Conservation (phyloP, 75 land plant genomes). For the Cryptomeria japonica region DNA sequence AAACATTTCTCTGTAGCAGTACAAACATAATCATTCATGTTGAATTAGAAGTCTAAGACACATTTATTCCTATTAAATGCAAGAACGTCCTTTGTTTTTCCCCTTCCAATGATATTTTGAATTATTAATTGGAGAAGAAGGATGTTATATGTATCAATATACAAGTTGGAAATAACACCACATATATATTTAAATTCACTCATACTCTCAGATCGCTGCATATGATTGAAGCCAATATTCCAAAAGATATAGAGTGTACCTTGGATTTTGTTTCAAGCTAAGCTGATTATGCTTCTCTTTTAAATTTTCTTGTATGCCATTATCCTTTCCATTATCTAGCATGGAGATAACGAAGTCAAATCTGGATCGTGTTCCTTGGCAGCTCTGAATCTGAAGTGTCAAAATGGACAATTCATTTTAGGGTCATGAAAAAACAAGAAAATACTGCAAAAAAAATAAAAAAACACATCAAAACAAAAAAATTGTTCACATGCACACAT, state of each 20-base stretch:
- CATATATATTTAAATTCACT: neutral
- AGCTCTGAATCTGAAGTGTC: neutral
- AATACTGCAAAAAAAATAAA: no score
- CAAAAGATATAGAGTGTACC: neutral
- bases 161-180: neutral
- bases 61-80: neutral
- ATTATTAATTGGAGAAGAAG: neutral
- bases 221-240: neutral
- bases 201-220: neutral
- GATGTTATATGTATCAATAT: neutral
- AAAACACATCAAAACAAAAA: no score
- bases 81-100: neutral
- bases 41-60: neutral
- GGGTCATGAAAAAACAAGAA: no score
- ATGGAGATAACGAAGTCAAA: neutral
- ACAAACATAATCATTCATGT: neutral
- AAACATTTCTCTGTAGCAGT: neutral
- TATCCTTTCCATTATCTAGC: slow-evolving; percentile 9
- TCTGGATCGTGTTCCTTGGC: neutral
- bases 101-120: neutral
- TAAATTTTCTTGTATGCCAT: neutral
- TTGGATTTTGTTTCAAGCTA: neutral
- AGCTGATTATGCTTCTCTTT: neutral
- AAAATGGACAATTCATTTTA: no score
- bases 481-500: no score